Evolutionary conservation across 352 stramenopile genomes (phyloP).

Genomic region (Pythium rhizo-oryzae): DNA sequence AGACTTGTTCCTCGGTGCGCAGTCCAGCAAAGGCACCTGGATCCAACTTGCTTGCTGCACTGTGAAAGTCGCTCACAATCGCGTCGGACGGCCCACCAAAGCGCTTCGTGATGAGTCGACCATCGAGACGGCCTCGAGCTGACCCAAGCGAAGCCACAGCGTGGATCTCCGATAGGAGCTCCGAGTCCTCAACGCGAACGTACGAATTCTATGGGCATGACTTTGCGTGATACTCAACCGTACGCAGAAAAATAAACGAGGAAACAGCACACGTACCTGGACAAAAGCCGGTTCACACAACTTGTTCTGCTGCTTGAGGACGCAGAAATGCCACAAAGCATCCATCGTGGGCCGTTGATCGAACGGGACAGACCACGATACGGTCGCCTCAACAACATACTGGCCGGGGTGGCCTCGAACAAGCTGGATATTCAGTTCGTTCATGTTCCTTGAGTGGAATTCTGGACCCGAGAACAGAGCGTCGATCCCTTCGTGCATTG

Average conservation of each 20-base stretch:
- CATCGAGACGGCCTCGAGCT: neutral
- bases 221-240: too few relatives aligned
- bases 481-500: too few relatives aligned
- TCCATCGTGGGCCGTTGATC: neutral
- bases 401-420: slow-evolving; percentile 18
- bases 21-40: neutral
- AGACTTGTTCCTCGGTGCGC: neutral
- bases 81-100: neutral
- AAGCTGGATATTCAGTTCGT: neutral
- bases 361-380: neutral
- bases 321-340: slow-evolving; percentile 5
- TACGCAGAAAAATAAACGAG: too few relatives aligned
- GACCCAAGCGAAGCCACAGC: too few relatives aligned
- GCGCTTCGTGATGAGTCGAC: neutral
- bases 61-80: neutral
- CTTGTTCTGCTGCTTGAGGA: neutral
- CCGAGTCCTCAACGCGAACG: neutral
- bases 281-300: neutral
- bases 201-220: neutral
- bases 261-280: neutral
- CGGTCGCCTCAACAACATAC: neutral
- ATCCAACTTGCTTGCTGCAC: neutral
- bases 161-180: neutral
- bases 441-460: slow-evolving; percentile 13
- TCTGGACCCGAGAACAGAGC: neutral